phyloP scores from a whole-genome alignment of 2,329 filamentous ascomycete genomes.

The Fusarium sp. region DNA sequence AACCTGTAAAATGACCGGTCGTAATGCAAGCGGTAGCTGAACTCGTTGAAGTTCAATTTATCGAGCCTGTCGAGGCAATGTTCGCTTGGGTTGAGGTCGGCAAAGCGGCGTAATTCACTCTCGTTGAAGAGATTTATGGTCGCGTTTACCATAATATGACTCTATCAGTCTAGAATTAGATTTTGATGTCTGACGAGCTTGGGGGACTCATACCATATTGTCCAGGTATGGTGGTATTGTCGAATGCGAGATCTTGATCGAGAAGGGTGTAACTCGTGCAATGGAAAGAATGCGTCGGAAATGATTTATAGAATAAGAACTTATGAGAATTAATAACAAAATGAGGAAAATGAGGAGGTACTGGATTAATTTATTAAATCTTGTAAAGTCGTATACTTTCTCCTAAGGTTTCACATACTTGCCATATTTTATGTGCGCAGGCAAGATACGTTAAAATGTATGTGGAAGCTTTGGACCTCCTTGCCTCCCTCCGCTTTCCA shows the following conservation, averaged over 20 bases:
- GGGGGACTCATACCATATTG: background rate
- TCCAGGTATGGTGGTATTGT: too few species aligned
- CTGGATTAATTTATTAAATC: too few species aligned
- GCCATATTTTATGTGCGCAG: background rate
- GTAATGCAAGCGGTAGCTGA: background rate
- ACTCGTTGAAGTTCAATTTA: background rate
- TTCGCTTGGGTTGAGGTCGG: too few species aligned
- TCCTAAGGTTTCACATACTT: background rate
- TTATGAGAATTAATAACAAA: background rate
- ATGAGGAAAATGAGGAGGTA: accelerated
- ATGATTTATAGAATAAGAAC: accelerated
- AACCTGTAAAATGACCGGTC: background rate
- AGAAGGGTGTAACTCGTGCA: background rate
- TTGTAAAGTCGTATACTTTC: background rate
- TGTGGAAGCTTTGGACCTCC: too few species aligned
- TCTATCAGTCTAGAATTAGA: background rate
- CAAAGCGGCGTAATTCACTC: background rate
- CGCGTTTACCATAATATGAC: background rate
- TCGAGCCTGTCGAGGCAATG: background rate
- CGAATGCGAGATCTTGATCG: too few species aligned
- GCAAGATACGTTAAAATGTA: background rate
- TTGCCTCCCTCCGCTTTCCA: background rate
- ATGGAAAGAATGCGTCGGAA: accelerated
- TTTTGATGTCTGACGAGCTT: background rate
- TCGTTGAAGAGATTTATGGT: background rate